Conservation (phyloP, 768 basidiomycete genomes). For the Mycena polygramma region DNA sequence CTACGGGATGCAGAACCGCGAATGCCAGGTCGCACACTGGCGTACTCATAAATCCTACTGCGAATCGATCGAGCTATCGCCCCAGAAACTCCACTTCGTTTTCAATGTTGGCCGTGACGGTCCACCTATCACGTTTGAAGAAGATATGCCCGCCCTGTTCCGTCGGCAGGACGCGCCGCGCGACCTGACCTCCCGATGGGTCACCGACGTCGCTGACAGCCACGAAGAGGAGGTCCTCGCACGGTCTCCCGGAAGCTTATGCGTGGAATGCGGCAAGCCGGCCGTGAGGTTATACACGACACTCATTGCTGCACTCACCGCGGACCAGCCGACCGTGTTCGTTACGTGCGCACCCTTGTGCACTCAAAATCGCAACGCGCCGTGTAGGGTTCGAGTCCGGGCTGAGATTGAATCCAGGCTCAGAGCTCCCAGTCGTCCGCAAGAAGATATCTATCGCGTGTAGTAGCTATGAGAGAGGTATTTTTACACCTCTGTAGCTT, state of each 20-base stretch:
- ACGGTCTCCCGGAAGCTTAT: slow-evolving; percentile 9
- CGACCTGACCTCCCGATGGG: slow-evolving; percentile 30
- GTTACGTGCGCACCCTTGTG: slow-evolving; percentile 9
- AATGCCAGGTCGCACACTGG: slow-evolving; percentile 24
- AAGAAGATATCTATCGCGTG: too few relatives aligned
- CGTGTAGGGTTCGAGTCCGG: slow-evolving; percentile 8
- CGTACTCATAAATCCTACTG: slow-evolving; percentile 15
- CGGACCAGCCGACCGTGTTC: slow-evolving; percentile 9
- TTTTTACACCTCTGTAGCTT: too few relatives aligned
- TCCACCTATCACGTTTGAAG: slow-evolving; percentile 5
- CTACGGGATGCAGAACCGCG: slow-evolving; percentile 21
- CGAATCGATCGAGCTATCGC: slow-evolving; percentile 10
- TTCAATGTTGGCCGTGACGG: slow-evolving; percentile 8
- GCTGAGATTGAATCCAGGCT: too few relatives aligned
- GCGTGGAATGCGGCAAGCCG: slow-evolving; percentile 12
- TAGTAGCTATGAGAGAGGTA: too few relatives aligned
- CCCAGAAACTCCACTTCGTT: slow-evolving; percentile 20
- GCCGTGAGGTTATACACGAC: slow-evolving; percentile 18
- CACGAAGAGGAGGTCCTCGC: slow-evolving; percentile 22
- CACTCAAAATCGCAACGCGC: slow-evolving; percentile 11
- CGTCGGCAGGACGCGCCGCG: slow-evolving; percentile 25
- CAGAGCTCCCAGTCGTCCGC: too few relatives aligned
- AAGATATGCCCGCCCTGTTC: slow-evolving; percentile 16
- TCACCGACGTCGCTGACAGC: slow-evolving; percentile 20
- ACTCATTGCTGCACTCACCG: slow-evolving; percentile 3